Conservation (phyloP, 768 basidiomycete genomes). For the Leccinum variicolor region DNA sequence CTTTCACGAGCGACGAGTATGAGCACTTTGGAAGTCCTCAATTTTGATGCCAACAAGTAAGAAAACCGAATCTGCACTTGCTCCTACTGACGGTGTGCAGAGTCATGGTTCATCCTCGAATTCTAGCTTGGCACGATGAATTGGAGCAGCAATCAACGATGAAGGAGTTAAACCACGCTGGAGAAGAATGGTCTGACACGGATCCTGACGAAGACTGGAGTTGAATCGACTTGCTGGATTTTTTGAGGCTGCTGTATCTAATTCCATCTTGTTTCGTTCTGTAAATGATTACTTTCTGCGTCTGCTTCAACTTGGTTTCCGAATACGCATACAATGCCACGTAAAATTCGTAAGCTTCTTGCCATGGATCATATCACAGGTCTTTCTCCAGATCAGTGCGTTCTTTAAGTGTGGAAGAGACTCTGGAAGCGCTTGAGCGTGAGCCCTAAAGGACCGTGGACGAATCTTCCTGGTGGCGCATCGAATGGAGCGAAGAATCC, state of each 20-base stretch:
- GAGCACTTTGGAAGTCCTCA: slow-evolving; percentile 59
- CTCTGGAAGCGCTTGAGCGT: too few relatives aligned
- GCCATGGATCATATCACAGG: too few relatives aligned
- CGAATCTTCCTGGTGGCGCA: too few relatives aligned
- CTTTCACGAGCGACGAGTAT: slow-evolving; percentile 72
- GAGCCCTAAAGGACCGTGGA: too few relatives aligned
- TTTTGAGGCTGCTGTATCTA: not conserved
- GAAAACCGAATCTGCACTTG: slow-evolving; percentile 13
- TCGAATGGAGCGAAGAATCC: too few relatives aligned
- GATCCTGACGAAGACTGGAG: slow-evolving; percentile 36
- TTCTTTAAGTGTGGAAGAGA: too few relatives aligned
- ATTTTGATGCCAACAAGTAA: slow-evolving; percentile 59
- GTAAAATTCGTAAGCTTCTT: not conserved
- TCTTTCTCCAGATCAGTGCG: too few relatives aligned
- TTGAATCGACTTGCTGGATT: not conserved
- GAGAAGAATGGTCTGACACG: slow-evolving; percentile 25
- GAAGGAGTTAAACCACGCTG: slow-evolving; percentile 11
- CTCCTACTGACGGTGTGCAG: slow-evolving; percentile 32
- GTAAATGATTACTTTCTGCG: not conserved
- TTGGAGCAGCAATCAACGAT: slow-evolving; percentile 17
- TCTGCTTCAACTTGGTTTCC: too few relatives aligned
- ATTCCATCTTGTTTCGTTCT: not conserved
- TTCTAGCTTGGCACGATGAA: slow-evolving; percentile 53
- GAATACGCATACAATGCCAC: not conserved
- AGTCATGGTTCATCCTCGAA: slow-evolving; percentile 61